phyloP scores from a whole-genome alignment of 2,329 filamentous ascomycete species.

The Arthrobotrys musiformis region DNA sequence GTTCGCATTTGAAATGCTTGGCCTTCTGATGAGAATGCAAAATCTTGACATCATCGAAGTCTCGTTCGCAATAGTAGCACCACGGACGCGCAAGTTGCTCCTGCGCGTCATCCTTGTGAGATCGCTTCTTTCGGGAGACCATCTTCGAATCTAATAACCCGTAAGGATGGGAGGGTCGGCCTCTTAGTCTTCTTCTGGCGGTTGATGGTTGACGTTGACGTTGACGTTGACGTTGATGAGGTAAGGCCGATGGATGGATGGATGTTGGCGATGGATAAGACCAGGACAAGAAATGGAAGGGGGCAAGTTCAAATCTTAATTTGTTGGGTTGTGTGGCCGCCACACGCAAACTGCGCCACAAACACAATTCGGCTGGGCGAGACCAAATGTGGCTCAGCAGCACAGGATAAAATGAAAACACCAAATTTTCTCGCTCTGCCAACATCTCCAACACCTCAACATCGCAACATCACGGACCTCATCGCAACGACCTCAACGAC shows the following conservation, averaged over 20 bases:
- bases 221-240: not conserved
- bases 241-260: not conserved
- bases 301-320: constrained; percentile 23
- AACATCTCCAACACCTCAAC: not conserved
- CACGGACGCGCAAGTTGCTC: constrained; percentile 87
- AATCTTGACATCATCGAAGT: constrained; percentile 97
- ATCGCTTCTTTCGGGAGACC: constrained; percentile 89
- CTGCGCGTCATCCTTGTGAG: constrained; percentile 84
- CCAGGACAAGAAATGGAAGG: constrained; percentile 22
- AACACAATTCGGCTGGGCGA: not conserved
- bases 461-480: not conserved
- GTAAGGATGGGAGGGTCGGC: too few relatives aligned
- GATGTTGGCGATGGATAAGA: not conserved
- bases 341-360: constrained; percentile 1
- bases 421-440: not conserved
- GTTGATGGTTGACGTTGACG: not conserved
- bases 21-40: constrained; percentile 97
- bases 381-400: constrained; percentile 11
- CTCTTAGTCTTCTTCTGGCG: not conserved
- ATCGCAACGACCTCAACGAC: not conserved
- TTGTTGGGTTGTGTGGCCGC: constrained; percentile 4
- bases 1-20: constrained; percentile 98
- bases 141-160: too few relatives aligned
- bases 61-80: constrained; percentile 99
- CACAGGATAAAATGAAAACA: not conserved